Base-by-base conservation (phyloP, 148 eudicot species). In the Vaccinium darrowii region DNA sequence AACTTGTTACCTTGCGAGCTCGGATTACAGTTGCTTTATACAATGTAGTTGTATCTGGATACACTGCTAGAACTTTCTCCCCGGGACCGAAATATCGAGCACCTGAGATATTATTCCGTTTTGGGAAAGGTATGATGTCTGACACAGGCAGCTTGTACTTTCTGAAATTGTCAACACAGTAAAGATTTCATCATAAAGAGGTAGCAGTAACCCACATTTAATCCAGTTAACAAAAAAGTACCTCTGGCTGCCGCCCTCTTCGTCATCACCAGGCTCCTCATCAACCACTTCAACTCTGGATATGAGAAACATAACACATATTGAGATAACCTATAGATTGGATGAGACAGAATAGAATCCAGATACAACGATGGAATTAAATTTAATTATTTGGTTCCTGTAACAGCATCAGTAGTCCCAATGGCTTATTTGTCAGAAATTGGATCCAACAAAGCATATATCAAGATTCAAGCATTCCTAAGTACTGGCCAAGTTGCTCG, bases 21-120 rank as follows among this genome's bases (percentile, higher is more conserved):
- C 86, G 90, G 84, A 92, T 94, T 58, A 97, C 98, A 60, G 99
- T 94, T 85, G 99, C 99, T 91, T 94, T 95, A 86, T 97, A 97
- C 83, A 97, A 90, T 81, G 99, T 94, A 18, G 98, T 97, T 82
- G 99, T 97, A 82, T 91, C 90, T 12, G 99, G 99, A 89, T 97
- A 97, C 54, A 95, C 95, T 81, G 98, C 99, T 88, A 97, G 88
- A 83, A 97, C 99, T 78, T 93, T 92, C 89, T 87, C 94, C 77
- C 96, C 93, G 73, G 92, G 90, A 89, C 88, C 94, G 82, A 94
- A 97, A 80, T 95, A 98, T 52, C 86, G 92, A 78, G 90, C 93
- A 50, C 90, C 88, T 21, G 96, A 84, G 80, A 92, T 92, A 85
- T 97, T 98, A 82, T 80, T 92, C 58, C 89, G 86, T 85, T 95